Conservation (phyloP, 345 rosid genomes). For the Euphorbia lathyris region DNA sequence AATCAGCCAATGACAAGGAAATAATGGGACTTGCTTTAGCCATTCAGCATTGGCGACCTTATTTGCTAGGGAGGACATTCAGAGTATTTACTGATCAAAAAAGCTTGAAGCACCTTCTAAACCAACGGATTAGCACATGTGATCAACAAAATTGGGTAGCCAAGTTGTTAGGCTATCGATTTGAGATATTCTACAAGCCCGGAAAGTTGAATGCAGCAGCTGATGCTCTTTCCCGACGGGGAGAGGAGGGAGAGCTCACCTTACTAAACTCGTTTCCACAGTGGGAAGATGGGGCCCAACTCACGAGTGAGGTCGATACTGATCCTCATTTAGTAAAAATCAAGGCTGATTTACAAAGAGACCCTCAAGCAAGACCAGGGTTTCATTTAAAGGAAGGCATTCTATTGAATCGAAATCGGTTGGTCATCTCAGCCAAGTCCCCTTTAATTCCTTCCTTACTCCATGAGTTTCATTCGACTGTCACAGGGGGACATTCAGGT, state of each 20-base stretch:
- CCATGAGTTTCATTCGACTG: not conserved
- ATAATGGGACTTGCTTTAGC: not conserved
- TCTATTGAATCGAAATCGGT: not conserved
- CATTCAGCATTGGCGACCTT: not conserved
- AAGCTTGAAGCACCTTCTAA: not conserved
- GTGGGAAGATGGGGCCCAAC: not conserved
- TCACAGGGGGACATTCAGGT: not conserved
- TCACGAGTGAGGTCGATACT: not conserved
- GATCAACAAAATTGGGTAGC: not conserved
- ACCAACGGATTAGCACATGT: not conserved
- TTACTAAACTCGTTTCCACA: not conserved
- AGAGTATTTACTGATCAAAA: not conserved
- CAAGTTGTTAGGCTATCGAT: not conserved
- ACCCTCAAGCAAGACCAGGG: not conserved
- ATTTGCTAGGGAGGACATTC: not conserved
- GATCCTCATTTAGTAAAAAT: not conserved
- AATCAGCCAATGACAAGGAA: not conserved
- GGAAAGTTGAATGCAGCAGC: not conserved
- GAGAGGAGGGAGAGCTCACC: not conserved
- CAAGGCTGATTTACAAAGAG: not conserved
- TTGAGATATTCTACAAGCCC: not conserved
- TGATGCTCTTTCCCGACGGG: not conserved
- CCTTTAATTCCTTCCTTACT: not conserved
- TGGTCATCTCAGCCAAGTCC: not conserved
- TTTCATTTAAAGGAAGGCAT: not conserved